Base-by-base conservation (phyloP, 2,329 filamentous ascomycete genomes). In the Pseudogymnoascus sp. region DNA sequence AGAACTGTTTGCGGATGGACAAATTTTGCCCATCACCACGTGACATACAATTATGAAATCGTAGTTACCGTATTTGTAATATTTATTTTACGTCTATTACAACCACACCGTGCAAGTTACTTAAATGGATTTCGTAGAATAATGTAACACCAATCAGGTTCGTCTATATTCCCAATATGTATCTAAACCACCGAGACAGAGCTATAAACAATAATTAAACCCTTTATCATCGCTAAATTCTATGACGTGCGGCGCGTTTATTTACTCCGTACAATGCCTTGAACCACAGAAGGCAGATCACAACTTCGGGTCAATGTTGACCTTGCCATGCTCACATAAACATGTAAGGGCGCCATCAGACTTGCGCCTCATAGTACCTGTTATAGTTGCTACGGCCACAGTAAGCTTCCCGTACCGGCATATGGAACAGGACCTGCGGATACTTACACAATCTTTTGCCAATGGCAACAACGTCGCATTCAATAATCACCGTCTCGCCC, bases 271-370 rank as follows among this genome's bases (percentile, higher is more conserved):
- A 54, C 10, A 35, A 33, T 11, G 21, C 47, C 29, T 8, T 11
- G 10, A 54, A 54, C 26, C 44, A 54, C 24, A 6, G 15, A 54
- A 54, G 47, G 9, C 15, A 39, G 33, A 37, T 59, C 37, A 59
- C 17, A 59, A 11, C 57, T 37, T 59, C 21, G 79, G 74, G 66
- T 87, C 84, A 41, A 79, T 81, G 67, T 84, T 86, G 2, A 81
- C 81, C 72, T 88, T 88, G 41, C 82, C 81, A 74, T 89, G 86
- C 68, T 87, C 84, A 58, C 82, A 86, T 5, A 80, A 76, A 2
- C 81, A 78, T 68, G 85, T 71, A 8, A 88, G 63, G 44, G 75
- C 74, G 0, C 82, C 81, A 63, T 82, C 81, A 29, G 75, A 77
- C 66, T 75, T 79, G 64, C 79, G 76, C 65, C 75, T 78, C 74